Evolutionary conservation across 768 basidiomycete genomes (phyloP).

Genomic region (Asterophora parasitica): DNA sequence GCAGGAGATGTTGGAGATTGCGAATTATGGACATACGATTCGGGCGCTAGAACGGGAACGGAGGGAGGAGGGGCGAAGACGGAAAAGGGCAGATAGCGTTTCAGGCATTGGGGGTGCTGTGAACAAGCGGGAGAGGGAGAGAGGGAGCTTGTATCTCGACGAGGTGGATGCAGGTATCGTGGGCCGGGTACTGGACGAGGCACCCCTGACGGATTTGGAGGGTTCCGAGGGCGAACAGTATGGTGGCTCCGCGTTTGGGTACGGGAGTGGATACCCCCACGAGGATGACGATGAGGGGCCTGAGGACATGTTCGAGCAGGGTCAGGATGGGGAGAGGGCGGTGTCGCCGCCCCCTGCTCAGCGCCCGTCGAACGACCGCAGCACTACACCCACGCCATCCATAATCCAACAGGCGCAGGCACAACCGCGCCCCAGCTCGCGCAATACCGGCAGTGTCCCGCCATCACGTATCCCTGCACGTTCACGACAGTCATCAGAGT

Average conservation of each 20-base stretch:
- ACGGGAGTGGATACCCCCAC: too few species aligned
- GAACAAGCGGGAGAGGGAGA: slow-evolving; percentile 40
- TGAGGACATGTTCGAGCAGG: slow-evolving; percentile 9
- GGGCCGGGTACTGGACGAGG: slow-evolving; percentile 68
- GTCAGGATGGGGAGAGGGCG: slow-evolving; percentile 9
- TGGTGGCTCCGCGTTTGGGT: slow-evolving; percentile 3
- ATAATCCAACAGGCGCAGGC: slow-evolving; percentile 17
- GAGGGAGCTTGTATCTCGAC: slow-evolving; percentile 68
- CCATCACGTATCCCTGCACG: slow-evolving; percentile 40
- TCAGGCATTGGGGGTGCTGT: slow-evolving; percentile 45
- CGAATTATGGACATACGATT: slow-evolving; percentile 72
- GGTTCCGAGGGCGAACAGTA: slow-evolving; percentile 36
- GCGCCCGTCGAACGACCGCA: slow-evolving; percentile 28
- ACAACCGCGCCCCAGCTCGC: slow-evolving; percentile 26
- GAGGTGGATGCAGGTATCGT: slow-evolving; percentile 43
- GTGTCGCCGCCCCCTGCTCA: slow-evolving; percentile 16
- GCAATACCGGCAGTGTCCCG: slow-evolving; percentile 21
- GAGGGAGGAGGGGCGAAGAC: slow-evolving; percentile 23
- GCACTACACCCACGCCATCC: slow-evolving; percentile 38
- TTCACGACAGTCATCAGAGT: slow-evolving; percentile 41
- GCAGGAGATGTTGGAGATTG: slow-evolving; percentile 85
- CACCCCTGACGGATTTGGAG: slow-evolving; percentile 71
- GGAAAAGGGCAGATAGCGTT: slow-evolving; percentile 66
- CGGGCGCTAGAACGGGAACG: slow-evolving; percentile 21
- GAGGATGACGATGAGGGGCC: slow-evolving; percentile 9